A percentile compares a stretch with the other conserved stretches of the same genome.
Evolutionary conservation across 352 stramenopile species (phyloP).

Genomic region (Phytopythium boreale): DNA sequence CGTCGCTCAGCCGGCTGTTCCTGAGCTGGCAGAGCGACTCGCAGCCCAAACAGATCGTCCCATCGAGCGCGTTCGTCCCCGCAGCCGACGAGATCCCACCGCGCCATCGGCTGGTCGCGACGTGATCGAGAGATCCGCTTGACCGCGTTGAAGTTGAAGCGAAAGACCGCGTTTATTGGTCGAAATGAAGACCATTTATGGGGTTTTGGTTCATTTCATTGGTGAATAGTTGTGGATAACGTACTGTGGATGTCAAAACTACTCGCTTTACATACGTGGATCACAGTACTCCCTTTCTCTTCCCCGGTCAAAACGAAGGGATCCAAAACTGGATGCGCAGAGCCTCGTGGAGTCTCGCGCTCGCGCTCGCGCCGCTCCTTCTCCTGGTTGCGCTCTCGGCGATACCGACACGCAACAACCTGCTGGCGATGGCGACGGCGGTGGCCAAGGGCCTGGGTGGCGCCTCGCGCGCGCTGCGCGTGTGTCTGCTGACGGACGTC

Average conservation of each 20-base stretch:
- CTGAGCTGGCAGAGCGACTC: conserved; percentile 28
- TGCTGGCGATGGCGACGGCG: not conserved
- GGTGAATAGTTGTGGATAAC: not conserved
- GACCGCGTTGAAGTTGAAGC: conserved; percentile 2
- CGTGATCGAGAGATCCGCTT: not conserved
- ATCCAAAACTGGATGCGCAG: not conserved
- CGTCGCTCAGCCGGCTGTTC: conserved; percentile 10
- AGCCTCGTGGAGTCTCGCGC: not conserved
- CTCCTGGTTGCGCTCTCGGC: not conserved
- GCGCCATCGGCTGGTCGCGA: conserved; percentile 12
- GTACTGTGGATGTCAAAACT: not conserved
- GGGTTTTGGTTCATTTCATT: not conserved
- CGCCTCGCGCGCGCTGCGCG: conserved; percentile 21
- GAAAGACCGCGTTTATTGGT: not conserved
- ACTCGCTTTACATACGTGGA: not conserved
- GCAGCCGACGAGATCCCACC: conserved; percentile 25
- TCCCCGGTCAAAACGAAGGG: not conserved
- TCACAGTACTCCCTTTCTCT: not conserved
- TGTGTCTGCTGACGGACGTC: conserved; percentile 76
- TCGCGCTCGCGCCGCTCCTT: not conserved
- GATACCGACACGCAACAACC: not conserved
- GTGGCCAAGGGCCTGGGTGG: not conserved
- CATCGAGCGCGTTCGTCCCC: conserved; percentile 19
- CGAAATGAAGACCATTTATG: not conserved
- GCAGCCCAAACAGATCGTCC: conserved; percentile 22